A percentile compares a stretch with the other conserved stretches of the same genome.
phyloP scores from a whole-genome alignment of 352 stramenopile genomes.

The Globisporangium paroecandrum region DNA sequence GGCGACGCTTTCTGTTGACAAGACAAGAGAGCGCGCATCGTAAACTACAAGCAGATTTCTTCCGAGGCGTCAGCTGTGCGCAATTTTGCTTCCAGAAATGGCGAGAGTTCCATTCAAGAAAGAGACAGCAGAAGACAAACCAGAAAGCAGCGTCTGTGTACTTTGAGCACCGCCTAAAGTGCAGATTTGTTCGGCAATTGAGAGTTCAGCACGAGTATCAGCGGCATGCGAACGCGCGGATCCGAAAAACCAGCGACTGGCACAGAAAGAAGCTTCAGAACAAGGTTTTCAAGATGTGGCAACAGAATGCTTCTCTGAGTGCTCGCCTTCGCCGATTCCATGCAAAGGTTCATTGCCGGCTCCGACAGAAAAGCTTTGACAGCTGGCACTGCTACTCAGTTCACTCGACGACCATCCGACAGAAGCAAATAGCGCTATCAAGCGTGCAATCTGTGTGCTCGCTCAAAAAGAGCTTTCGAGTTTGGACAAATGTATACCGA shows the following conservation, averaged over 20 bases:
- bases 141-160: neutral
- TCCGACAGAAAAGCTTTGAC: neutral
- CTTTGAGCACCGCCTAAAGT: slow-evolving; percentile 3
- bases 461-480: slow-evolving; percentile 1
- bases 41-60: slow-evolving; percentile 30
- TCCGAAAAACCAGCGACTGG: neutral
- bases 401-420: neutral
- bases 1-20: slow-evolving; percentile 7
- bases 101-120: neutral
- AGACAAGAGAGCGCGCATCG: slow-evolving; percentile 12
- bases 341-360: neutral
- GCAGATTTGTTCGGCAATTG: slow-evolving; percentile 1
- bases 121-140: neutral
- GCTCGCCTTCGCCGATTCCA: neutral
- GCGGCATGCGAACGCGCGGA: neutral
- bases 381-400: neutral
- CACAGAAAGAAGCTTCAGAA: neutral
- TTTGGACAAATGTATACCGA: slow-evolving; percentile 8
- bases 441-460: neutral
- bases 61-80: slow-evolving; percentile 16
- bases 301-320: neutral
- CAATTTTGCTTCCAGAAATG: slow-evolving; percentile 9
- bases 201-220: neutral
- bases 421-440: neutral
- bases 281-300: neutral